Evolutionary conservation across 352 stramenopile genomes (phyloP).

Genomic region (Achlya hypogyna): DNA sequence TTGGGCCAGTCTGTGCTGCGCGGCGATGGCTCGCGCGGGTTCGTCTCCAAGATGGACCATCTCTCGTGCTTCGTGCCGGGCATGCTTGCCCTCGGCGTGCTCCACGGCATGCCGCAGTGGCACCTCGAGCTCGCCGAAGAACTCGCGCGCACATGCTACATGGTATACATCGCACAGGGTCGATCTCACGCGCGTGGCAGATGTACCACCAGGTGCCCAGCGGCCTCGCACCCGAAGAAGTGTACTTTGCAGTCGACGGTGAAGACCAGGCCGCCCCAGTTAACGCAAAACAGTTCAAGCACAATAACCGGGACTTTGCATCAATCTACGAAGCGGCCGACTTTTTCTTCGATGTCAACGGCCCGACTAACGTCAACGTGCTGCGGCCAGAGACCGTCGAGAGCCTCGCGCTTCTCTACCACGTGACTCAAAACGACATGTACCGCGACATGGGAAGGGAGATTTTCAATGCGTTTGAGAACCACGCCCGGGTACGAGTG

Average conservation of each 20-base stretch:
- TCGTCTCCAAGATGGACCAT: constrained; percentile 66
- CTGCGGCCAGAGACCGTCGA: constrained; percentile 85
- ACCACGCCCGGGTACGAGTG: constrained; percentile 42
- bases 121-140: constrained; percentile 64
- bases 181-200: constrained; percentile 17
- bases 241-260: constrained; percentile 38
- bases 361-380: constrained; percentile 46
- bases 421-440: constrained; percentile 67
- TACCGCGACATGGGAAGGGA: constrained; percentile 69
- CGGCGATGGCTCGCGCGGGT: constrained; percentile 5
- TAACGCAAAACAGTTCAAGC: constrained; percentile 3
- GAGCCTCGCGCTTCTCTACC: constrained; percentile 83
- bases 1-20: constrained; percentile 31
- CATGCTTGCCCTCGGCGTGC: constrained; percentile 57
- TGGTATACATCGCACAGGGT: constrained; percentile 25
- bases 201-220: constrained; percentile 61
- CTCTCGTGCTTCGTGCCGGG: constrained; percentile 83
- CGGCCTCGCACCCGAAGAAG: constrained; percentile 64
- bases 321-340: background rate
- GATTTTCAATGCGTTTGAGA: constrained; percentile 76
- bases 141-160: constrained; percentile 58
- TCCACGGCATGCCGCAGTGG: constrained; percentile 38
- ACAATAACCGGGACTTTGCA: background rate
- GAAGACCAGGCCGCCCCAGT: background rate
- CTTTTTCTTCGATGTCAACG: constrained; percentile 16